A percentile compares a stretch with the other conserved stretches of the same genome.
Evolutionary conservation across 805 yeast species (phyloP).

Genomic region (Metschnikowia matae): DNA sequence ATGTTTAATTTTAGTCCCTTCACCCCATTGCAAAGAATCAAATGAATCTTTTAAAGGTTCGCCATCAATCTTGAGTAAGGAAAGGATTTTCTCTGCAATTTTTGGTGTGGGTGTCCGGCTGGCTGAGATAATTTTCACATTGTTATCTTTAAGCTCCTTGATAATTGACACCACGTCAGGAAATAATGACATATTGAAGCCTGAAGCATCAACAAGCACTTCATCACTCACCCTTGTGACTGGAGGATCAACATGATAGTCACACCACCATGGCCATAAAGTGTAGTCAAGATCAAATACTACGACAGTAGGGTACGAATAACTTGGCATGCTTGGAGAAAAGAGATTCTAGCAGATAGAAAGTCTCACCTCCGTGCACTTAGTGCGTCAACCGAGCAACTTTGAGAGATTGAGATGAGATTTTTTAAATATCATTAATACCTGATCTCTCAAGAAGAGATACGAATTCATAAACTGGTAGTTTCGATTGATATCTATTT

Average conservation of each 20-base stretch:
- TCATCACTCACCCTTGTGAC: constrained; percentile 20
- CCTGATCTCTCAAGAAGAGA: background rate
- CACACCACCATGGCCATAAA: constrained; percentile 83
- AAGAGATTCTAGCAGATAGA: background rate
- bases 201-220: constrained; percentile 48
- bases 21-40: constrained; percentile 66
- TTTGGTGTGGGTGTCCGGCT: constrained; percentile 76
- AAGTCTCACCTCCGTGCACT: background rate
- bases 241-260: constrained; percentile 64
- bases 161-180: constrained; percentile 66
- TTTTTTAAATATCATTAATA: background rate
- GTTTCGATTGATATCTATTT: background rate
- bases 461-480: background rate
- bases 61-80: constrained; percentile 49
- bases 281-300: constrained; percentile 78
- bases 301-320: constrained; percentile 40
- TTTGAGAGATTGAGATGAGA: background rate
- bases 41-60: constrained; percentile 50
- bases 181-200: constrained; percentile 55
- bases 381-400: constrained; percentile 2
- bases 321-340: background rate
- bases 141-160: constrained; percentile 43
- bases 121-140: constrained; percentile 60
- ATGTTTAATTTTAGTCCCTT: constrained; percentile 55
- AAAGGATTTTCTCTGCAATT: constrained; percentile 64